Base-by-base conservation (phyloP, 2,329 filamentous ascomycete species). In the Mycosphaerella sp. region DNA sequence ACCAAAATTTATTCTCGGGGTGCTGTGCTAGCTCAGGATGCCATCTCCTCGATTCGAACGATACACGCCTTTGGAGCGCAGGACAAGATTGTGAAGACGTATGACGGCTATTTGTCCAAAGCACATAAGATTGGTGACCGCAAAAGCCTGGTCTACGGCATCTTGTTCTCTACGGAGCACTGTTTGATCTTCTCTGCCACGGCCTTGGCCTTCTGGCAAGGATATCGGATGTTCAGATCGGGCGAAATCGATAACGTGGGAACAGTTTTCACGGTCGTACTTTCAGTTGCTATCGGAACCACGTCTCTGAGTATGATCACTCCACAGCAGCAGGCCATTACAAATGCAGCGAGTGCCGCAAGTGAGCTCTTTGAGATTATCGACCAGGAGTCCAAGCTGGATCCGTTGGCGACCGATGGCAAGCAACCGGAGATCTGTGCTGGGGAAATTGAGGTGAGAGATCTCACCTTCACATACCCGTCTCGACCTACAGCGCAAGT, bases 401-500 rank as follows among this genome's bases (percentile, higher is more conserved):
- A 77, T 57, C 69, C 74, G 0, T 59, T 73, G 2, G 50, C 61
- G 29, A 23, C 59, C 10, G 51, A 51, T 11, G 66, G 68, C 14
- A 55, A 54, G 31, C 48, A 58, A 31, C 67, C 65, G 2, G 36
- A 32, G 9, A 31, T 45, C 5, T 67, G 64, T 29, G 45, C 41
- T 8, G 69, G 69, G 7, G 78, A 85, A 48, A 84, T 87, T 46
- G 70, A 78, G 4, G 80, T 91, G 29, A 71, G 80, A 9, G 74
- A 81, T 41, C 79, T 91, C 9, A 79, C 77, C n/a, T 90, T 91
- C 63, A 80, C 85, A 1, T 91, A 91, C 62, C 87, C 87, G 12
- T 0, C 73, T 5, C 65, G 72, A 60, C 55, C 71, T 59, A 66
- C 57, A 53, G 66, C 68, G 6, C 61, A 59, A 29, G 72, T 75